phyloP scores from a whole-genome alignment of 1,284 basidiomycete species.

The Phenoliferia sp. region DNA sequence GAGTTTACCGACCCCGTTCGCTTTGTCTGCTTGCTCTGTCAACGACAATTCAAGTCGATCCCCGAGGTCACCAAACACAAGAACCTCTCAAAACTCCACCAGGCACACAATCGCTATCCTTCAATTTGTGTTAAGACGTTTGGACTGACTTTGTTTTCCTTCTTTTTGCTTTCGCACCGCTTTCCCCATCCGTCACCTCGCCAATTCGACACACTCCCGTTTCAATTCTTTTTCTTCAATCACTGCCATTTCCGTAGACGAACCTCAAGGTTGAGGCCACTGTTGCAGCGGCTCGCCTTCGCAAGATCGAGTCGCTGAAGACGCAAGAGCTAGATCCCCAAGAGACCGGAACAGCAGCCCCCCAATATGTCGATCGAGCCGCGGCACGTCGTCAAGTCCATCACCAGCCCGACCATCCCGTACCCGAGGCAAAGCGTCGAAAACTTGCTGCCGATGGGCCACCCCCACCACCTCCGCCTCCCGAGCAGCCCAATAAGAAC shows the following conservation, averaged over 20 bases:
- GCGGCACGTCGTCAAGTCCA: slow-evolving; percentile 79
- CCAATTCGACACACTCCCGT: background rate
- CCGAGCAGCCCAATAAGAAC: slow-evolving; percentile 61
- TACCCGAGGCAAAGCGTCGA: slow-evolving; percentile 35
- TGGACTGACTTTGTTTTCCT: background rate
- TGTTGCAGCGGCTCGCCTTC: slow-evolving; percentile 13
- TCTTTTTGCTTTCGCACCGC: background rate
- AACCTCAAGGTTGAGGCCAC: slow-evolving; percentile 31
- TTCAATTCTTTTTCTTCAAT: background rate
- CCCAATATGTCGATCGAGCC: slow-evolving; percentile 84
- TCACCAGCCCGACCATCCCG: slow-evolving; percentile 78
- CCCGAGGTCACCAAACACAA: slow-evolving; percentile 82
- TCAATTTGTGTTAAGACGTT: background rate
- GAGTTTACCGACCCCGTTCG: slow-evolving; percentile 56
- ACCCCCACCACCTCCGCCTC: slow-evolving; percentile 47
- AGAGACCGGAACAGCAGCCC: slow-evolving; percentile 29
- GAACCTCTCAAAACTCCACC: slow-evolving; percentile 85
- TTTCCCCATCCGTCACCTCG: background rate
- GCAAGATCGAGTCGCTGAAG: slow-evolving; percentile 48
- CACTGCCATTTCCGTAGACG: slow-evolving; percentile 17
- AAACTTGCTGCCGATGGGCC: slow-evolving; percentile 54
- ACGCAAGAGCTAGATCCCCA: slow-evolving; percentile 58
- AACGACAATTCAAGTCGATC: slow-evolving; percentile 80
- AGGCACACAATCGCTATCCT: slow-evolving; percentile 44
- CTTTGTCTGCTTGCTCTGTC: slow-evolving; percentile 79